These are phyloP conservation scores for Suhomyces taliae DNA, from an alignment of 1,139 yeast genomes.

Conservation along the genomic window DNA sequence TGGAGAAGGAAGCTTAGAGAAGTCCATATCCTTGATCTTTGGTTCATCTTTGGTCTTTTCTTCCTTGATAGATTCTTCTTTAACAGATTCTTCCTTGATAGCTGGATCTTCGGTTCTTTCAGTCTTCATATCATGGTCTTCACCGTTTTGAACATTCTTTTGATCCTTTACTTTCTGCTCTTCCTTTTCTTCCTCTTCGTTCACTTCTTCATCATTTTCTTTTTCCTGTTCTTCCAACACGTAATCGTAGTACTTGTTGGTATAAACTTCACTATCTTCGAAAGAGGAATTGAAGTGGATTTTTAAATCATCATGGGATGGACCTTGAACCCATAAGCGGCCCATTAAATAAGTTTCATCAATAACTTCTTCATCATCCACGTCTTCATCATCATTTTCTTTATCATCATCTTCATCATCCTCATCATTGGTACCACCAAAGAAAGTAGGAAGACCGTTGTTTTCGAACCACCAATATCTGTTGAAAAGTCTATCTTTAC, in stretches of 20 bases:
- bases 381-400: conserved; percentile 35
- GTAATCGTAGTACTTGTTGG: conserved; percentile 11
- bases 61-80: neutral
- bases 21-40: conserved; percentile 12
- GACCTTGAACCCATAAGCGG: conserved; percentile 92
- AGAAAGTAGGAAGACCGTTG: conserved; percentile 71
- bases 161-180: neutral
- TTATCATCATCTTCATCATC: conserved; percentile 41
- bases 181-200: neutral
- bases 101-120: neutral
- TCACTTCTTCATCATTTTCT: conserved; percentile 1
- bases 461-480: conserved; percentile 96
- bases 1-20: conserved; percentile 15
- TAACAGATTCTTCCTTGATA: neutral
- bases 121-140: neutral
- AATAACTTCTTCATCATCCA: conserved; percentile 38
- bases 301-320: conserved; percentile 61
- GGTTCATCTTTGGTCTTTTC: neutral
- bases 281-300: conserved; percentile 39
- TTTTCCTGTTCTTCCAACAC: conserved; percentile 11
- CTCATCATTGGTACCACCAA: conserved; percentile 38
- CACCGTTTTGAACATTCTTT: neutral
- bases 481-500: conserved; percentile 81
- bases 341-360: conserved; percentile 81
- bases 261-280: conserved; percentile 21